phyloP scores from a whole-genome alignment of 805 yeast species.

The Ogataea ganodermae region DNA sequence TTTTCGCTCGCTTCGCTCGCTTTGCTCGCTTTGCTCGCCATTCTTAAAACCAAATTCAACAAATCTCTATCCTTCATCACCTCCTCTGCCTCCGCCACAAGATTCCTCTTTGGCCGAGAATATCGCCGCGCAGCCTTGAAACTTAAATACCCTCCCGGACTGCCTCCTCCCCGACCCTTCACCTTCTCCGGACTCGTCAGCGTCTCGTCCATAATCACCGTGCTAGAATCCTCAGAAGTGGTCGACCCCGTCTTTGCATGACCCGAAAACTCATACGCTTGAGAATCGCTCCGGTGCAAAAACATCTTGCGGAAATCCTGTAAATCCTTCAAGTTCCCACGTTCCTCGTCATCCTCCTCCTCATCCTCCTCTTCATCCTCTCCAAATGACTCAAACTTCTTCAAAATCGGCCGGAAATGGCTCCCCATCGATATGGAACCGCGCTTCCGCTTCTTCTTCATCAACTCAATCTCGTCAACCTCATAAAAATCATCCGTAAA shows the following conservation, averaged over 20 bases:
- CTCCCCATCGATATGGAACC: conserved; percentile 28
- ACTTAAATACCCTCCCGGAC: background rate
- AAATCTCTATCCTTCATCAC: conserved; percentile 7
- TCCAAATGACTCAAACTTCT: conserved; percentile 22
- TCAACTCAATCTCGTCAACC: conserved; percentile 40
- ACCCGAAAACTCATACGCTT: conserved; percentile 32
- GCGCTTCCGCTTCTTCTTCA: conserved; percentile 37
- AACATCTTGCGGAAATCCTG: conserved; percentile 18
- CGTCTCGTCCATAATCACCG: conserved; percentile 17
- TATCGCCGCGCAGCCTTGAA: conserved; percentile 6
- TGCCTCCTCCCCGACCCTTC: background rate
- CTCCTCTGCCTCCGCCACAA: background rate
- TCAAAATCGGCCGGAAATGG: conserved; percentile 25
- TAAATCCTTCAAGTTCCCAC: conserved; percentile 5
- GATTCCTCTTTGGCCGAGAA: background rate
- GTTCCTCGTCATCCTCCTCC: background rate
- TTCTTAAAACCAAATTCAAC: conserved; percentile 1
- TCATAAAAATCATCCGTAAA: conserved; percentile 38
- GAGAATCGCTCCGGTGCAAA: conserved; percentile 33
- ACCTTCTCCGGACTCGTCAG: background rate
- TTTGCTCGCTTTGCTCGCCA: background rate
- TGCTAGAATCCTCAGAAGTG: conserved; percentile 15
- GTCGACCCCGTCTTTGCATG: conserved; percentile 10
- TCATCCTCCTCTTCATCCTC: conserved; percentile 18
- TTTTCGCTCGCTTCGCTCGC: too few relatives aligned